Evolutionary conservation across 2,329 filamentous ascomycete species (phyloP), one percentile per base, ranked within the genome.

Genomic region (Verticillium albo-atrum): DNA sequence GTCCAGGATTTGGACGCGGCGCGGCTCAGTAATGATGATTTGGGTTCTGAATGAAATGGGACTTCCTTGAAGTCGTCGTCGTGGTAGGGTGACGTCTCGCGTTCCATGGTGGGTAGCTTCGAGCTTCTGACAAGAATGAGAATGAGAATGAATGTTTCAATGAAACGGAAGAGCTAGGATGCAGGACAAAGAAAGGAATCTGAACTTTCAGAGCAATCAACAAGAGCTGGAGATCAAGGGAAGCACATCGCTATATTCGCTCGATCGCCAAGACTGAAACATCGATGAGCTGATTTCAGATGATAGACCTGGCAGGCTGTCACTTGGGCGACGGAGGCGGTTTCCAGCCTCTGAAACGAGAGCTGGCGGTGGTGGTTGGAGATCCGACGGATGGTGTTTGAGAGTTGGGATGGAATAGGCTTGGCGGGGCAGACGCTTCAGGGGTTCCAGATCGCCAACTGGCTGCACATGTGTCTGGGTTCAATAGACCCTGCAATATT

Each of bases 1-100:
- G 55, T 58, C 65, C 64, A 67, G 6, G 56, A 58, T 42, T 59
- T 60, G 56, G 65, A 56, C 17, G 65, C 60, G 25, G 10, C 6
- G n/a, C 42, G n/a, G 20, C 20, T 7, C 10, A 50, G 42, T 20
- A 50, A 20, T 50, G 42, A 23, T 50, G 42, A n/a, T 23, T 50
- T 50, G n/a, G 42, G 5, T 23, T 50, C 42, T 10, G 42, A 23
- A 7, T 9, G 7, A 20, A 50, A 50, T 20, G 3, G n/a, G 12
- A 50, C 42, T 50, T 50, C 42, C 1, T 20, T 23, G 42, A 50
- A 50, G 42, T 23, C 42, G 20, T 50, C 42, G 20, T 50, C 42
- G 10, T 50, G 42, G 20, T 50, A 50, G n/a, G 42, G 42, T 23
- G 42, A 50, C 20, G 42, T 23, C 5, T 50, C 42, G 42, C 42